Percentiles rank a stretch among this genome's conserved stretches.
Conservation (phyloP, 106 monocot genomes). For the Agapanthus africanus region DNA sequence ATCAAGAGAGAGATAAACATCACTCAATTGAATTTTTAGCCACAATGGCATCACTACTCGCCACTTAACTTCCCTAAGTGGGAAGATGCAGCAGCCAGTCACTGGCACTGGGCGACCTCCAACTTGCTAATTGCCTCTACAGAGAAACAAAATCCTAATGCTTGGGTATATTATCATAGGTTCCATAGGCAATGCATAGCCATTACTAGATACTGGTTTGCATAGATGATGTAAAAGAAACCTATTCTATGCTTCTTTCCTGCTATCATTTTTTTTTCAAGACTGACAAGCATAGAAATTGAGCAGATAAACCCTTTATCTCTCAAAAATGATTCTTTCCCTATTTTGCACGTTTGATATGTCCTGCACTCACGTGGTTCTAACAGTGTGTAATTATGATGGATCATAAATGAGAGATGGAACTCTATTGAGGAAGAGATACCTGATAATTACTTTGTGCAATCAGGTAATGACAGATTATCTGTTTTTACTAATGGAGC, state of each 20-base stretch:
- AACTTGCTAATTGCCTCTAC: background rate
- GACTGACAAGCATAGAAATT: too few species aligned
- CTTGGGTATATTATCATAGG: background rate
- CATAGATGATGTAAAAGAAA: background rate
- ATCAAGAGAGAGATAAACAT: background rate
- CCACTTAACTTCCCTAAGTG: background rate
- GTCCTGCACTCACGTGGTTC: background rate
- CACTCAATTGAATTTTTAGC: background rate
- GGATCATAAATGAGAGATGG: background rate
- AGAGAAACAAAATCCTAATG: background rate
- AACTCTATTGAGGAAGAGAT: background rate
- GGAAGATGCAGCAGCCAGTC: background rate
- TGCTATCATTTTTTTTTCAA: background rate
- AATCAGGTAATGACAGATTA: constrained; percentile 50
- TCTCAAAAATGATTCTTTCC: background rate
- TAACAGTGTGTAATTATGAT: background rate
- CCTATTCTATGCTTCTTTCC: background rate
- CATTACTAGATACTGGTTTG: background rate
- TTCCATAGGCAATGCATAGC: background rate
- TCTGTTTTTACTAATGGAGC: constrained; percentile 54
- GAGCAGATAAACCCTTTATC: background rate
- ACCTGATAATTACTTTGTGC: constrained; percentile 16
- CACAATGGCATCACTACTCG: background rate
- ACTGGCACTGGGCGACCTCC: background rate
- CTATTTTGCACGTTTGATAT: background rate